Evolutionary conservation across 345 rosid genomes (phyloP).

Genomic region (Clausena lansium): DNA sequence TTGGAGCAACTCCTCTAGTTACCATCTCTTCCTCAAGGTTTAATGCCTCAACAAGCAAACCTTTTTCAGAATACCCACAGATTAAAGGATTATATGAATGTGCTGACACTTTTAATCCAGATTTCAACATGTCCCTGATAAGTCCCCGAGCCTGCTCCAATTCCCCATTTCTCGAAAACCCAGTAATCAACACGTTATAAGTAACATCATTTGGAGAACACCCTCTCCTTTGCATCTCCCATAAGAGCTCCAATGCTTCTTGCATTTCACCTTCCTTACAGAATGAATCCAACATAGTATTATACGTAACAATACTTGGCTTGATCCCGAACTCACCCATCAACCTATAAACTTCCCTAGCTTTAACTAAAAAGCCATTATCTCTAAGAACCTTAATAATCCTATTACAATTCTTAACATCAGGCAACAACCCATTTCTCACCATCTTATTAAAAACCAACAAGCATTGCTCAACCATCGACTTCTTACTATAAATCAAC

Average conservation of each 20-base stretch:
- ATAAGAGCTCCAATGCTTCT: constrained; percentile 41
- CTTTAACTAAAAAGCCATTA: constrained; percentile 26
- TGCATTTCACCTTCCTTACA: constrained; percentile 57
- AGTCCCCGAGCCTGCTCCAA: constrained; percentile 50
- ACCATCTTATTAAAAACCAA: constrained; percentile 55
- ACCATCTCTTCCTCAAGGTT: constrained; percentile 52
- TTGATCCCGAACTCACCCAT: constrained; percentile 53
- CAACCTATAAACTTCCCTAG: constrained; percentile 38
- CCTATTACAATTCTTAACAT: constrained; percentile 61
- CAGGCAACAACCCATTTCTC: constrained; percentile 49
- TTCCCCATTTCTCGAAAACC: constrained; percentile 51
- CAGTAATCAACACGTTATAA: constrained; percentile 57
- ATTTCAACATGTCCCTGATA: constrained; percentile 46
- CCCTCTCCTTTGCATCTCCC: constrained; percentile 44
- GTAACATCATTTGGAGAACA: constrained; percentile 46
- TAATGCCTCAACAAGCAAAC: constrained; percentile 52
- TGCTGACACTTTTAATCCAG: constrained; percentile 47
- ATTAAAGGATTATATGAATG: constrained; percentile 60
- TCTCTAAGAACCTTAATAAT: constrained; percentile 63
- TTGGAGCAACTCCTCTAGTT: constrained; percentile 38
- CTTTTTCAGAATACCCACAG: constrained; percentile 50
- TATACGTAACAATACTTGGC: constrained; percentile 53
- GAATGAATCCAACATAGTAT: constrained; percentile 57
- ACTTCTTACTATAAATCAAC: constrained; percentile 49
- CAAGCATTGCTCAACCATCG: constrained; percentile 53